Conservation (phyloP, 2,329 filamentous ascomycete species). For the Colletotrichum tofieldiae region DNA sequence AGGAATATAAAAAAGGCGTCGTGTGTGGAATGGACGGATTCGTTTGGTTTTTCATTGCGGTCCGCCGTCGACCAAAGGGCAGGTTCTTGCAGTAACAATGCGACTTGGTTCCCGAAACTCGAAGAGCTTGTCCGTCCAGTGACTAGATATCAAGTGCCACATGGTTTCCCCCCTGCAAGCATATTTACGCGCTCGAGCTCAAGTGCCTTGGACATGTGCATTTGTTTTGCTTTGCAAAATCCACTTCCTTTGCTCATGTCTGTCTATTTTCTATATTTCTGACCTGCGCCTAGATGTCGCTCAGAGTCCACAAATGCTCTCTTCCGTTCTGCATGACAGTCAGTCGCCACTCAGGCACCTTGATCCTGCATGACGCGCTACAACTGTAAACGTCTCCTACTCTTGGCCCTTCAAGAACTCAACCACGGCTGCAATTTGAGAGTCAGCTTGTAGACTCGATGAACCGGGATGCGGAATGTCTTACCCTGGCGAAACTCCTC, state of each 20-base stretch:
- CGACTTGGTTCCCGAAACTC: conserved; percentile 20
- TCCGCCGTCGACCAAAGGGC: conserved; percentile 20
- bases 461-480: conserved; percentile 45
- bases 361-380: neutral
- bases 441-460: conserved; percentile 23
- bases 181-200: neutral
- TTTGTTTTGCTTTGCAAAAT: neutral
- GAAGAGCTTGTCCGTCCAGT: conserved; percentile 3
- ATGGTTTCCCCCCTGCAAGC: neutral
- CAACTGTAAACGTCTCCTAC: conserved; percentile 48
- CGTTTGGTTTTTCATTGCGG: conserved; percentile 26
- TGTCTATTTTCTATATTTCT: neutral
- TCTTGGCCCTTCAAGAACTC: conserved; percentile 72
- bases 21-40: conserved; percentile 39
- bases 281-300: neutral
- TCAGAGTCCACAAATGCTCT: neutral
- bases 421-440: conserved; percentile 66
- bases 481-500: conserved; percentile 82
- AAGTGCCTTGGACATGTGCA: neutral
- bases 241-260: too few relatives aligned
- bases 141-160: neutral
- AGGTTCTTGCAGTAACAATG: conserved; percentile 28
- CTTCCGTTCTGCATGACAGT: neutral
- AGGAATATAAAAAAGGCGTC: conserved; percentile 32
- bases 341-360: neutral